Base-by-base conservation (phyloP, 1,139 yeast genomes). In the Sugiyamaella novakii region DNA sequence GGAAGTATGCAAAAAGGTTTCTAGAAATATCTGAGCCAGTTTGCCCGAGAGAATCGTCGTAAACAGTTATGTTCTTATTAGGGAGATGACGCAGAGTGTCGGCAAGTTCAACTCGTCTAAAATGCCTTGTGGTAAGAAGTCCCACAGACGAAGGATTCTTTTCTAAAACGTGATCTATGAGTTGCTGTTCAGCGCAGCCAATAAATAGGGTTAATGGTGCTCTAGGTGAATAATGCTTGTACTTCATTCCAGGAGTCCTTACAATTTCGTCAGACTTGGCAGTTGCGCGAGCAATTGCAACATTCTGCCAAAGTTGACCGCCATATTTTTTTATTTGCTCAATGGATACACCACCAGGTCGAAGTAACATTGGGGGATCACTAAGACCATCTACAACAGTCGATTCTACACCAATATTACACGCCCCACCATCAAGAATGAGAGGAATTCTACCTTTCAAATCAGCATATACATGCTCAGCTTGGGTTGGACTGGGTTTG, bases 221-320 rank as follows among this genome's bases (percentile, higher is more conserved):
- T 2, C 78, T 77, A 1, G 98, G 98, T 0, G 97, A 87, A 67
- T 92, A 92, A 66, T 92, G 98, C 59, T 87, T 82, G 65, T 92
- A 92, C 64, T 92, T 92, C 98, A 92, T 92, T 0, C 98, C 98
- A 0, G 98, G 98, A 0, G 98, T 92, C 58, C 86, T 78, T 0
- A 91, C 98, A 0, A 82, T 75, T 60, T 86, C 96, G 46, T 75
- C 67, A 18, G 75, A 60, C 6, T 78, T 83, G 0, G 91, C 88
- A 0, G 80, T 78, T 54, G 80, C 78, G 57, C 80, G 82, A 1
- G 87, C 94, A 3, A 85, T 70, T 1, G 78, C 67, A 2, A 87
- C 77, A 44, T 80, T 64, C 5, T 67, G 59, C 97, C 97, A 91
- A 29, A 50, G 49, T 4, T 66, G 64, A 1, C 95, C 96, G 0